Evolutionary conservation across 75 land plant genomes (phyloP).

Genomic region (Cunninghamia lanceolata): DNA sequence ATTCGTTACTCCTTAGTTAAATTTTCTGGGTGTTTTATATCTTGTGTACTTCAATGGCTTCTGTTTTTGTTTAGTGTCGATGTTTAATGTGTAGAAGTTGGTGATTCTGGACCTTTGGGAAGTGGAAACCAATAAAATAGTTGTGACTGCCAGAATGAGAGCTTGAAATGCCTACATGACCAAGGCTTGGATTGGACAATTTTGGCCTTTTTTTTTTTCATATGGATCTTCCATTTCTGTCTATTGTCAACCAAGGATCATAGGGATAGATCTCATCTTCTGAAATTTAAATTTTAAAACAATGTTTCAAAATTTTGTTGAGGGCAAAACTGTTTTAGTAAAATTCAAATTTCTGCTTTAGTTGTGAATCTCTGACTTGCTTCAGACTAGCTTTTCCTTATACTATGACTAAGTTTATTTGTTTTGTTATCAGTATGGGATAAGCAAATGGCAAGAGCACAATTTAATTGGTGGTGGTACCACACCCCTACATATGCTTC

Average conservation of each 20-base stretch:
- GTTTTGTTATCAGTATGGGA: slow-evolving; percentile 81
- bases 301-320: neutral
- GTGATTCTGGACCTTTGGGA: neutral
- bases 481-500: slow-evolving; percentile 96
- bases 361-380: neutral
- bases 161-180: neutral
- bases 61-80: neutral
- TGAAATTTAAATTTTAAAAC: neutral
- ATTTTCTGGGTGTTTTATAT: neutral
- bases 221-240: neutral
- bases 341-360: neutral
- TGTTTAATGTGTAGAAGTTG: neutral
- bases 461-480: slow-evolving; percentile 97
- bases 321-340: neutral
- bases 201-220: neutral
- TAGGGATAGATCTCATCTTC: neutral
- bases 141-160: neutral
- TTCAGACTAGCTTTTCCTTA: neutral
- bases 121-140: neutral
- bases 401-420: neutral
- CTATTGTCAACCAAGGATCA: neutral
- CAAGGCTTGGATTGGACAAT: neutral
- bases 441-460: slow-evolving; percentile 93
- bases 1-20: neutral
- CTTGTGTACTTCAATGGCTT: neutral